Conservation (phyloP, 331 rosid genomes). For the Erythrophleum ivorense region DNA sequence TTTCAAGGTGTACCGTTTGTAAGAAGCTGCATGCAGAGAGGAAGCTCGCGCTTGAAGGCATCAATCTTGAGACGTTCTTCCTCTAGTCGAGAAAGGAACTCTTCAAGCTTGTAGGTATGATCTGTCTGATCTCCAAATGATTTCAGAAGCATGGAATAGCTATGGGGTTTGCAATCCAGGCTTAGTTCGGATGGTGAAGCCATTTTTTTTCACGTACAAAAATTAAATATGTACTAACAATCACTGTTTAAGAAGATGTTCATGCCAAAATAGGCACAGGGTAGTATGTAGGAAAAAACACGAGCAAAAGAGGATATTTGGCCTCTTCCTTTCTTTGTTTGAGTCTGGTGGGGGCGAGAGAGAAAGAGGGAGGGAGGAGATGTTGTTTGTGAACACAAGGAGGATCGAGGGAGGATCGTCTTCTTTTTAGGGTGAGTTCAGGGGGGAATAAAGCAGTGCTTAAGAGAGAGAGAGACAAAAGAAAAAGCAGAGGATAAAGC, state of each 20-base stretch:
- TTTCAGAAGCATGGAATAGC: conserved; percentile 83
- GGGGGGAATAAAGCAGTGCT: conserved; percentile 82
- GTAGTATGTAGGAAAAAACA: conserved; percentile 62
- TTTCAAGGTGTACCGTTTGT: conserved; percentile 65
- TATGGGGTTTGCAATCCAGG: conserved; percentile 82
- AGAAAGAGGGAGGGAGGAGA: conserved; percentile 40
- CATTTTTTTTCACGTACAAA: conserved; percentile 48
- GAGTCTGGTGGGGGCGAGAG: conserved; percentile 41
- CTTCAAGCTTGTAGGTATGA: conserved; percentile 78
- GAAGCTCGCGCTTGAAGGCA: conserved; percentile 98
- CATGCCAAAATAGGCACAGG: conserved; percentile 55
- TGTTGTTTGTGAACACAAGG: conserved; percentile 79
- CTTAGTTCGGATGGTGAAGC: conserved; percentile 84
- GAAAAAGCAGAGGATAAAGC: conserved; percentile 71
- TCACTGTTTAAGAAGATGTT: conserved; percentile 42
- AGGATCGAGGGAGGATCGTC: conserved; percentile 79
- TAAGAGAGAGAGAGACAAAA: conserved; percentile 47
- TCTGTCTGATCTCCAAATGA: conserved; percentile 68
- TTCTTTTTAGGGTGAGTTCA: conserved; percentile 84
- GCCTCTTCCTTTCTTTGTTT: conserved; percentile 65
- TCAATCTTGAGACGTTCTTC: conserved; percentile 96
- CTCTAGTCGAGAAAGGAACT: conserved; percentile 83
- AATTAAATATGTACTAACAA: neutral
- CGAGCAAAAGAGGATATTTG: conserved; percentile 78
- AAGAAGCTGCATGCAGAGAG: conserved; percentile 99